Base-by-base conservation (phyloP, 2,329 filamentous ascomycete genomes). In the Stenocarpella maydis region DNA sequence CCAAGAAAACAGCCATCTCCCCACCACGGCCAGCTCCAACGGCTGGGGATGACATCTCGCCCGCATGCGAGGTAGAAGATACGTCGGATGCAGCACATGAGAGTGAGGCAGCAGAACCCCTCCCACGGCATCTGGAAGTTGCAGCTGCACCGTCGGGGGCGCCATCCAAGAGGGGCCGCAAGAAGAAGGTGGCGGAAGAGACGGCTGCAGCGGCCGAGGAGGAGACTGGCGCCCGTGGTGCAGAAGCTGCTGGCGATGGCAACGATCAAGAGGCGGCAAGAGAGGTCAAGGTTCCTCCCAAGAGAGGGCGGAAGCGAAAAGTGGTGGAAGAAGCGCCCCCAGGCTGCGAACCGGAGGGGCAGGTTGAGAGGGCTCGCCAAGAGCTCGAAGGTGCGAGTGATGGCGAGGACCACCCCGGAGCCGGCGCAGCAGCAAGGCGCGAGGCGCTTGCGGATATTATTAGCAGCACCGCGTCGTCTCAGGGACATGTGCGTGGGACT, bases 1-100 rank as follows among this genome's bases (percentile, higher is more conserved):
- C 83, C 19, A 80, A 77, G 69, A 85, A 84, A 68, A 71, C 74
- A 2, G 77, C 76, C 0, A n/a, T 39, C 8, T 6, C 45, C 28
- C 75, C 75, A 50, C 66, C 55, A 15, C 54, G 24, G 15, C 26
- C 34, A 21, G 54, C 21, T 24, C 19, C 43, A 17, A 55, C 65
- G 34, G 49, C 54, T 31, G 63, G 58, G 28, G 39, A 52, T 17
- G 37, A 52, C 21, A 63, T 19, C 9, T 21, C 67, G n/a, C 15
- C 54, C 24, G 24, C 49, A 65, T 28, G 63, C 19, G 58, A 45
- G 50, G 17, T 31, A 43, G 54, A 66, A 26, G 45, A 52, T 31
- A 14, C 41, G 19, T 24, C 41, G 10, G 26, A 41, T 37, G 17
- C 45, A 49, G 45, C 17, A 31, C 45, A 52, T 19, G 63, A 60